phyloP scores from a whole-genome alignment of 805 yeast species.

The Saturnispora saitoi region DNA sequence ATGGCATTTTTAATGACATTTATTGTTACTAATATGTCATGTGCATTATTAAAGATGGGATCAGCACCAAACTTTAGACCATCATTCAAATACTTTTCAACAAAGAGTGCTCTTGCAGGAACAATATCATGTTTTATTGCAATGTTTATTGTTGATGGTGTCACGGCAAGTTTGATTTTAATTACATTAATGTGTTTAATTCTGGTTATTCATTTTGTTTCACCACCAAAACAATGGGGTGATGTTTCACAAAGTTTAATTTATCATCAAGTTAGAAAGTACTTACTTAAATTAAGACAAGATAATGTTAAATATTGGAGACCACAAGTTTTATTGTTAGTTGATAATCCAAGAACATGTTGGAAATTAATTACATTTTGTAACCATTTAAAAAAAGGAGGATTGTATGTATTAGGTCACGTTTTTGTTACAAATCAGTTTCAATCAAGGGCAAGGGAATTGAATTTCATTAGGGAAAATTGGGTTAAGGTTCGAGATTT shows the following conservation, averaged over 20 bases:
- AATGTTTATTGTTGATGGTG: slow-evolving; percentile 91
- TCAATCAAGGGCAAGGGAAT: slow-evolving; percentile 57
- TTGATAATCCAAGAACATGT: slow-evolving; percentile 85
- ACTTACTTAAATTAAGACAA: slow-evolving; percentile 68
- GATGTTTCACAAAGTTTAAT: slow-evolving; percentile 94
- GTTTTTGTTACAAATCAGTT: slow-evolving; percentile 63
- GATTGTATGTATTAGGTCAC: slow-evolving; percentile 86
- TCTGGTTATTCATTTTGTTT: slow-evolving; percentile 72
- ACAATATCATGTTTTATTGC: slow-evolving; percentile 62
- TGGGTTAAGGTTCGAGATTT: slow-evolving; percentile 81
- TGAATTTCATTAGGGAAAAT: slow-evolving; percentile 63
- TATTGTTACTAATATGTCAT: slow-evolving; percentile 87
- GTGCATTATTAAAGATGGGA: slow-evolving; percentile 77
- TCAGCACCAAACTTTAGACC: slow-evolving; percentile 99
- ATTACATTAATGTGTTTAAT: slow-evolving; percentile 58
- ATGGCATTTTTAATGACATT: slow-evolving; percentile 98
- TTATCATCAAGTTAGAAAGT: slow-evolving; percentile 94
- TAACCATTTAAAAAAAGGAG: slow-evolving; percentile 92
- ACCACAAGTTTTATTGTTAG: slow-evolving; percentile 82
- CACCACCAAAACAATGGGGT: slow-evolving; percentile 97
- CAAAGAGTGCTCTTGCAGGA: slow-evolving; percentile 75
- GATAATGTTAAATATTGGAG: slow-evolving; percentile 98
- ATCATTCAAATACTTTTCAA: slow-evolving; percentile 78
- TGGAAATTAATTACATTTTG: slow-evolving; percentile 92
- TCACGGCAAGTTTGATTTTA: slow-evolving; percentile 73